Evolutionary conservation across 331 rosid genomes (phyloP).

Genomic region (Malus hybrid): DNA sequence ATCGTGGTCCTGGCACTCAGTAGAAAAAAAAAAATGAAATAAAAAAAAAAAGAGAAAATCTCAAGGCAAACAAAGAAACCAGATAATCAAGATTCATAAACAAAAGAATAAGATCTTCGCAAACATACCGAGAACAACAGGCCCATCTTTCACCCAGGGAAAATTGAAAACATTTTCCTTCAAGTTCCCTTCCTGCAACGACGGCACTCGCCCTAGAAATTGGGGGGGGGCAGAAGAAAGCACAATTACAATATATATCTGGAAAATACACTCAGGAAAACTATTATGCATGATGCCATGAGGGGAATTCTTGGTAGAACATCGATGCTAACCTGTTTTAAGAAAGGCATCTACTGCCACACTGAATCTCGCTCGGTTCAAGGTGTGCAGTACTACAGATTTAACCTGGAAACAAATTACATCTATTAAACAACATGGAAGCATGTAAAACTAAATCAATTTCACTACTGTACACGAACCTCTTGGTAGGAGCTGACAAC

Average conservation of each 20-base stretch:
- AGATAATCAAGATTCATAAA: conserved; percentile 15
- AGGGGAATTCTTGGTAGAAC: conserved; percentile 2
- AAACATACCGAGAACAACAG: conserved; percentile 76
- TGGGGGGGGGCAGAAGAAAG: neutral
- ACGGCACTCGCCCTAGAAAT: conserved; percentile 74
- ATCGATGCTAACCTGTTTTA: conserved; percentile 58
- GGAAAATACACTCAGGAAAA: neutral
- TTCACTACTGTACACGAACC: conserved; percentile 43
- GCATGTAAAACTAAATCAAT: neutral
- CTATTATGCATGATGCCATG: neutral
- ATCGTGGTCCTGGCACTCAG: conserved; percentile 62
- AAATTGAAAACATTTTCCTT: conserved; percentile 72
- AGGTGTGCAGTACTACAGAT: conserved; percentile 90
- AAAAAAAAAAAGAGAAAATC: neutral
- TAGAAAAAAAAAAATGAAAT: conserved; percentile 12
- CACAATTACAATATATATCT: conserved; percentile 2
- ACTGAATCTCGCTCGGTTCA: conserved; percentile 87
- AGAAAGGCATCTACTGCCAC: conserved; percentile 90
- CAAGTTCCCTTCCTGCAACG: conserved; percentile 79
- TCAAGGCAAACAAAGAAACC: conserved; percentile 13
- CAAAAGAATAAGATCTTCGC: neutral
- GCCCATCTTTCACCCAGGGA: conserved; percentile 85
- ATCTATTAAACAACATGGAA: conserved; percentile 9
- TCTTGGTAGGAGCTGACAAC: conserved; percentile 84
- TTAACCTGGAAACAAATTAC: conserved; percentile 51